Evolutionary conservation across 176 grass and related monocot species (phyloP).

Genomic region (Eleusine coracana): DNA sequence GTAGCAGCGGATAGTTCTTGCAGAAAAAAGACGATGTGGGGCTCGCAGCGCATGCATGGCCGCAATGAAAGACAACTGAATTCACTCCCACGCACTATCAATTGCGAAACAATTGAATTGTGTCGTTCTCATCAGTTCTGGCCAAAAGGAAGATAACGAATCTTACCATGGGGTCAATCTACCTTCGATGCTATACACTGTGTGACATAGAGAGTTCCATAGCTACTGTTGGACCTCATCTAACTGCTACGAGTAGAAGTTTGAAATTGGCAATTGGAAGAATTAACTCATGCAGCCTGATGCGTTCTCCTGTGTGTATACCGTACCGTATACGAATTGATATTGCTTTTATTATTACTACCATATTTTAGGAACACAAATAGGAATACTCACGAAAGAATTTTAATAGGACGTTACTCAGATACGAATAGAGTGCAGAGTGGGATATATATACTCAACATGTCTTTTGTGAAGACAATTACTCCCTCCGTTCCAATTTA

Average conservation of each 20-base stretch:
- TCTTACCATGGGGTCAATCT: conserved; percentile 14
- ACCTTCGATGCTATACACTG: neutral
- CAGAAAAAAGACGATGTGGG: conserved; percentile 1
- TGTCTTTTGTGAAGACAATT: neutral
- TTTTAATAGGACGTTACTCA: neutral
- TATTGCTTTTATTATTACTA: too few species aligned
- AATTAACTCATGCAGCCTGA: neutral
- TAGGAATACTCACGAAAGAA: too few species aligned
- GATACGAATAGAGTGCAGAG: neutral
- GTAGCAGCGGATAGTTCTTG: conserved; percentile 17
- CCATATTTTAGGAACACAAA: too few species aligned
- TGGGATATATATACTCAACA: neutral
- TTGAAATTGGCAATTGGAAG: neutral
- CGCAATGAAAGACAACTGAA: conserved; percentile 5
- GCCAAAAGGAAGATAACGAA: neutral
- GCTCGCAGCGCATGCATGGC: neutral
- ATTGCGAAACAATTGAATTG: neutral
- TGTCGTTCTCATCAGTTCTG: conserved; percentile 5
- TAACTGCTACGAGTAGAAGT: neutral
- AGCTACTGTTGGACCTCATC: neutral
- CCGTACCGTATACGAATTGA: too few species aligned
- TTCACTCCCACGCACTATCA: neutral
- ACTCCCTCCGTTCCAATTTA: too few species aligned
- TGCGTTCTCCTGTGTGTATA: too few species aligned
- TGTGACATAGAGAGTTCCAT: neutral